phyloP scores from a whole-genome alignment of 768 basidiomycete species.

The Calvatia gigantea region DNA sequence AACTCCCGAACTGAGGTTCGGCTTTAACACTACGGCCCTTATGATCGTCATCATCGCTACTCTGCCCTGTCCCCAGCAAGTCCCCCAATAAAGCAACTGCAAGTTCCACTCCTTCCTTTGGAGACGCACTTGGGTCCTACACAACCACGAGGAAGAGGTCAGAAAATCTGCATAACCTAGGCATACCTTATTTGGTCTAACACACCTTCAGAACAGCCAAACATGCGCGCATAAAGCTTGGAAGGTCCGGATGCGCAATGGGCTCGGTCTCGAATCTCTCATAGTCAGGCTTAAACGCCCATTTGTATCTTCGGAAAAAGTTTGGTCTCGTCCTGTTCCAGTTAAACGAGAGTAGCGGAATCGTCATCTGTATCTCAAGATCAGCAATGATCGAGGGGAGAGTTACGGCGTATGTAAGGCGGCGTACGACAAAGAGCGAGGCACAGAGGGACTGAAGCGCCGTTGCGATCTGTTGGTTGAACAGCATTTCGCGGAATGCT shows the following conservation, averaged over 20 bases:
- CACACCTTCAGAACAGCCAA: not conserved
- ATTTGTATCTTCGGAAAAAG: conserved; percentile 70
- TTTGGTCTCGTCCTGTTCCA: conserved; percentile 53
- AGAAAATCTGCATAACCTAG: not conserved
- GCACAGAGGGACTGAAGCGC: conserved; percentile 54
- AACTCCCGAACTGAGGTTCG: not conserved
- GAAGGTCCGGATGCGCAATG: conserved; percentile 55
- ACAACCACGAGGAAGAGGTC: not conserved
- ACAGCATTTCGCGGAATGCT: conserved; percentile 43
- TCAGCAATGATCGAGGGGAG: not conserved
- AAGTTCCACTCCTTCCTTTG: conserved; percentile 3
- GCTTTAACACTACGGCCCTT: not conserved
- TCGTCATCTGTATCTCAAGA: conserved; percentile 37
- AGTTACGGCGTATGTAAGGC: not conserved
- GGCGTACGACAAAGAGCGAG: conserved; percentile 51
- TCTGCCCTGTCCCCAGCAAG: not conserved
- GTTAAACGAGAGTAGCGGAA: conserved; percentile 42
- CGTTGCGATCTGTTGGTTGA: conserved; percentile 48
- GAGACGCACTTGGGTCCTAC: not conserved
- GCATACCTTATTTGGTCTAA: not conserved
- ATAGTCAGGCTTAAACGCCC: conserved; percentile 66
- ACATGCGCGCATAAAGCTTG: conserved; percentile 35
- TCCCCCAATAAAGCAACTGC: conserved; percentile 2
- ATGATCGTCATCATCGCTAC: not conserved
- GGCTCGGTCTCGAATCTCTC: conserved; percentile 41